A percentile compares a stretch with the other conserved stretches of the same genome.
Conservation (phyloP, 352 stramenopile species). For the Thraustochytrium sp. region DNA sequence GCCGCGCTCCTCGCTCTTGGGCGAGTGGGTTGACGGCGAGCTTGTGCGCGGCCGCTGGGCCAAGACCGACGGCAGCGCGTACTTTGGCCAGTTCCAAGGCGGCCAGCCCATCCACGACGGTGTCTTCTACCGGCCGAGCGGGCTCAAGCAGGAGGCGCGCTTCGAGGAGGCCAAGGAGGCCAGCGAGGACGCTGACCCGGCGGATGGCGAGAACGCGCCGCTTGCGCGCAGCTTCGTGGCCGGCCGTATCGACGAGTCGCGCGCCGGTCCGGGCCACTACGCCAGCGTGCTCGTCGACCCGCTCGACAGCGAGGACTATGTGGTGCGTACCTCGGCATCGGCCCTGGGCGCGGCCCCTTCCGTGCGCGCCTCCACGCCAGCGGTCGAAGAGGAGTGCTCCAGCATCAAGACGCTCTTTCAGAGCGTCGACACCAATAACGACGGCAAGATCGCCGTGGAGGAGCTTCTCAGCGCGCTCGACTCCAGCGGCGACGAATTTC, state of each 20-base stretch:
- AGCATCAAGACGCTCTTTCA: background rate
- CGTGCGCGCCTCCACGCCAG: background rate
- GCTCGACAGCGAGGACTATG: background rate
- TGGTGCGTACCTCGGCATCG: background rate
- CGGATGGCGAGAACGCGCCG: background rate
- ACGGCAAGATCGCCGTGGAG: background rate
- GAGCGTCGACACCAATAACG: background rate
- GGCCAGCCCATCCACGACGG: conserved; percentile 2
- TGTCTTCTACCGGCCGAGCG: conserved; percentile 18
- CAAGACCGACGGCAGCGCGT: background rate
- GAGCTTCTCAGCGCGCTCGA: background rate
- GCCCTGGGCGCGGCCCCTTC: no score
- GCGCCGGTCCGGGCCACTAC: background rate
- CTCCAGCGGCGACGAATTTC: background rate
- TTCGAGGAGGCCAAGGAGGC: conserved; percentile 2
- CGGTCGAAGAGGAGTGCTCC: background rate
- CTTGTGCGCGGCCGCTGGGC: conserved; percentile 5
- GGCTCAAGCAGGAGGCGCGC: conserved; percentile 4
- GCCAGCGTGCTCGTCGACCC: background rate
- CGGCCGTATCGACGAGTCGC: background rate
- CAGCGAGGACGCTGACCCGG: background rate
- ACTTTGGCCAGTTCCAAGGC: conserved; percentile 23
- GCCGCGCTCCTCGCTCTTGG: conserved; percentile 49
- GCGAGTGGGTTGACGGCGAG: background rate
- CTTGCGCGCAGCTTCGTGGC: background rate